phyloP scores from a whole-genome alignment of 495 filamentous ascomycete species.

The Hyaloscypha variabilis region DNA sequence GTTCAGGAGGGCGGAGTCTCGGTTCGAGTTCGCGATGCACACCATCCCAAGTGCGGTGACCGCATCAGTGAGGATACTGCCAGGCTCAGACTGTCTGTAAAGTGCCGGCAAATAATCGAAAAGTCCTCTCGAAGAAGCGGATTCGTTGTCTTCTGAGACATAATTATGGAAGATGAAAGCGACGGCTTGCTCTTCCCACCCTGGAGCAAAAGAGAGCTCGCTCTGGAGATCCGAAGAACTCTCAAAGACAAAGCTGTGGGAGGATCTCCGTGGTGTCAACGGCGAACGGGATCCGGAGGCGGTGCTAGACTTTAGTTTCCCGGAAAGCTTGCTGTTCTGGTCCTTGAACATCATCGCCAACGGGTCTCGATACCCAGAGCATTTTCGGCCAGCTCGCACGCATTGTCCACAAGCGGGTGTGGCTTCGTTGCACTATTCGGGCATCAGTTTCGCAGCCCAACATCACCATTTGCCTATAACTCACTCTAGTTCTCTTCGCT shows the following conservation, averaged over 20 bases:
- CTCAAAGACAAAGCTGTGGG: not conserved
- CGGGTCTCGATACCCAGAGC: not conserved
- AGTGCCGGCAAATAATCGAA: constrained; percentile 2
- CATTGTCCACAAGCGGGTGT: constrained; percentile 3
- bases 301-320: not conserved
- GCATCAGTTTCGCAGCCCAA: not conserved
- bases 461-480: too few relatives aligned
- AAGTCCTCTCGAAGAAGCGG: not conserved
- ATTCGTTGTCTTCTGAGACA: constrained; percentile 1
- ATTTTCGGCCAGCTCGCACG: not conserved
- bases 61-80: not conserved
- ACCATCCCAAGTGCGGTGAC: not conserved
- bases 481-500: too few relatives aligned
- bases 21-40: not conserved
- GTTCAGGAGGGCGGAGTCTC: not conserved
- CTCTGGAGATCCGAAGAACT: not conserved
- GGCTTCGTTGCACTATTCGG: constrained; percentile 1
- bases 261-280: not conserved
- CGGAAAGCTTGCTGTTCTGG: not conserved
- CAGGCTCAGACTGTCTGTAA: not conserved
- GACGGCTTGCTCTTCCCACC: not conserved
- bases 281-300: too few relatives aligned
- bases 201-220: not conserved
- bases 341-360: not conserved
- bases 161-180: not conserved